A percentile compares a stretch with the other conserved stretches of the same genome.
Conservation (phyloP, 305 asterid genomes). For the Rubia tinctorum region DNA sequence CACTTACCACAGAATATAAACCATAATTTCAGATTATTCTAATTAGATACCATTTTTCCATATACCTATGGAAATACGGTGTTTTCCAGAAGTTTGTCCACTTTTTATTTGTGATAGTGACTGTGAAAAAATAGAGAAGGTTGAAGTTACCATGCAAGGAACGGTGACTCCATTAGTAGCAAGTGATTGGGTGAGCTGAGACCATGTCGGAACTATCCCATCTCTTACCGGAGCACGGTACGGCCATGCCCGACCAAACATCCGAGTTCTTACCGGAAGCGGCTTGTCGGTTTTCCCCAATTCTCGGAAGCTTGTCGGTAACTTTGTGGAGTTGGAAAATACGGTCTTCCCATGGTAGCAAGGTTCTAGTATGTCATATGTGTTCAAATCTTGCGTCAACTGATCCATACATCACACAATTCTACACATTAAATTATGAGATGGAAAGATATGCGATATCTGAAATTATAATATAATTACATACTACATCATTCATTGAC, state of each 20-base stretch:
- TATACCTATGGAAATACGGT: too few species aligned
- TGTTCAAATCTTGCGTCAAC: conserved; percentile 36
- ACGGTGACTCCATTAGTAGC: neutral
- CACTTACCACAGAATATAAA: too few species aligned
- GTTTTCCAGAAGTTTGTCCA: too few species aligned
- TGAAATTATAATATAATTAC: too few species aligned
- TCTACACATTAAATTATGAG: neutral
- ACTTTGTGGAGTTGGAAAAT: conserved; percentile 18
- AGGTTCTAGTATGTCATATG: conserved; percentile 48
- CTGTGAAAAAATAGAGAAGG: too few species aligned
- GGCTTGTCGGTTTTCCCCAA: conserved; percentile 48
- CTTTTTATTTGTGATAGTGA: too few species aligned
- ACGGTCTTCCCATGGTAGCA: conserved; percentile 34
- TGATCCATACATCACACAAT: conserved; percentile 14
- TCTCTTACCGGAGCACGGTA: conserved; percentile 51
- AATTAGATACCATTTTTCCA: too few species aligned
- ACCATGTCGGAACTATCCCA: conserved; percentile 51
- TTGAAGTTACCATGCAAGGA: conserved; percentile 36
- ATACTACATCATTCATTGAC: too few species aligned
- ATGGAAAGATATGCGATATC: too few species aligned
- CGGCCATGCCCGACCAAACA: conserved; percentile 65
- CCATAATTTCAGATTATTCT: too few species aligned
- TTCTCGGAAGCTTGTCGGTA: conserved; percentile 49
- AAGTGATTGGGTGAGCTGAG: conserved; percentile 27
- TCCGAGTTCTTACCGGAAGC: conserved; percentile 48